These are phyloP conservation scores for Candida adriatica DNA, from an alignment of 805 yeast genomes.

Conservation along the genomic window DNA sequence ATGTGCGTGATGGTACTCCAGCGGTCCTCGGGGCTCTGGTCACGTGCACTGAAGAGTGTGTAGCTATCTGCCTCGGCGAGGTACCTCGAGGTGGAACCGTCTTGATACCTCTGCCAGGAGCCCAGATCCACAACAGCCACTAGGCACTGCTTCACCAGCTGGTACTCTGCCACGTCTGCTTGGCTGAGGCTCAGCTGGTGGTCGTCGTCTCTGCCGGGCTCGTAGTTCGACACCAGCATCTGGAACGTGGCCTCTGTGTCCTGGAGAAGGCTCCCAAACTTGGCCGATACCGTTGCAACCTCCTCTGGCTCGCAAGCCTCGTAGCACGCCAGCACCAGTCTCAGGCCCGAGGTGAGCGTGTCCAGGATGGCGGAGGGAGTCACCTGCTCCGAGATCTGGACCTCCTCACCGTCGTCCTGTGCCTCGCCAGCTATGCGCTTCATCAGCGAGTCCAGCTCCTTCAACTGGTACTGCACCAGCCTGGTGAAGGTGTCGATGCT, in stretches of 20 bases:
- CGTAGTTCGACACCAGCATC: too few species aligned
- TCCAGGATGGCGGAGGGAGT: conserved; percentile 20
- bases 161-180: conserved; percentile 10
- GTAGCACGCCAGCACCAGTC: conserved; percentile 8
- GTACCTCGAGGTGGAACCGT: conserved; percentile 3
- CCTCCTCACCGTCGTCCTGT: conserved; percentile 12
- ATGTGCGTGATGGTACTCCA: conserved; percentile 13
- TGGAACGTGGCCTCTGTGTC: too few species aligned
- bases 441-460: conserved; percentile 16
- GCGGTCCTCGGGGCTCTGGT: conserved; percentile 2
- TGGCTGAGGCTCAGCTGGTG: not conserved
- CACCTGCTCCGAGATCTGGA: conserved; percentile 20
- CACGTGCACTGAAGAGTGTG: conserved; percentile 4
- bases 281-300: too few species aligned
- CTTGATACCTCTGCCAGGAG: not conserved
- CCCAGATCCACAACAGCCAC: too few species aligned
- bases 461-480: conserved; percentile 13
- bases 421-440: conserved; percentile 13
- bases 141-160: conserved; percentile 9
- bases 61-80: conserved; percentile 18
- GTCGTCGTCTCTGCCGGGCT: too few species aligned
- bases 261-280: too few species aligned
- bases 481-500: conserved; percentile 5
- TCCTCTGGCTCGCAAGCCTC: conserved; percentile 13
- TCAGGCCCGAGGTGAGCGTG: conserved; percentile 8